Evolutionary conservation across 2,329 filamentous ascomycete species (phyloP).

Genomic region (Penicillium italicum): DNA sequence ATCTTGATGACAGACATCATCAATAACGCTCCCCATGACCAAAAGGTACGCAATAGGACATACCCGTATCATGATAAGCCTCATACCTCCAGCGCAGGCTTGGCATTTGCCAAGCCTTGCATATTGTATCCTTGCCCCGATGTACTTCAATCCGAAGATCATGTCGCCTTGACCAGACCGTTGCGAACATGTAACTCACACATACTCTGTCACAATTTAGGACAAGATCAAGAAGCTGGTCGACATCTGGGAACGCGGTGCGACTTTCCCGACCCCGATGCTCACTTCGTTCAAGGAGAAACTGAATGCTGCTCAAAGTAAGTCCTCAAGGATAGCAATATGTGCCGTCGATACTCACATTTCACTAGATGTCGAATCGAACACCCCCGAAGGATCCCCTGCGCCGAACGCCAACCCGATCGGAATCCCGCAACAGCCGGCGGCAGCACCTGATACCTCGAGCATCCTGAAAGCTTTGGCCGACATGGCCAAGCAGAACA

Average conservation of each 20-base stretch:
- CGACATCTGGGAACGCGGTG: constrained; percentile 96
- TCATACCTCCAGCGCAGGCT: constrained; percentile 25
- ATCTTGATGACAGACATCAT: constrained; percentile 94
- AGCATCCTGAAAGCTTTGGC: constrained; percentile 75
- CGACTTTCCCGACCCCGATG: constrained; percentile 80
- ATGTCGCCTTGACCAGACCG: no score
- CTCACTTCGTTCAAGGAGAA: constrained; percentile 80
- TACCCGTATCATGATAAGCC: constrained; percentile 22
- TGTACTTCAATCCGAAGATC: not conserved
- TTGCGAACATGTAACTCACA: constrained; percentile 48
- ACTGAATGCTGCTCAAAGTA: constrained; percentile 66
- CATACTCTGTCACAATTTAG: constrained; percentile 55
- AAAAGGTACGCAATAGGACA: constrained; percentile 77
- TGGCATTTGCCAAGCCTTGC: constrained; percentile 9
- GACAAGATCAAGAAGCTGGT: constrained; percentile 94
- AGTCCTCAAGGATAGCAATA: constrained; percentile 35
- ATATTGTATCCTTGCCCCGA: not conserved
- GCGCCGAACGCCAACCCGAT: constrained; percentile 44
- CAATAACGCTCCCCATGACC: constrained; percentile 80
- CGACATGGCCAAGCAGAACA: constrained; percentile 74
- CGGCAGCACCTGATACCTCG: constrained; percentile 52
- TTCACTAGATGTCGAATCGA: constrained; percentile 58
- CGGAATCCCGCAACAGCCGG: constrained; percentile 30
- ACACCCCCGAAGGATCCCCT: constrained; percentile 61
- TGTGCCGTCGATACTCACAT: constrained; percentile 23